Percentiles rank a stretch among this genome's conserved stretches.
Conservation (phyloP, 805 yeast species). For the Candida methanosorbosa region DNA sequence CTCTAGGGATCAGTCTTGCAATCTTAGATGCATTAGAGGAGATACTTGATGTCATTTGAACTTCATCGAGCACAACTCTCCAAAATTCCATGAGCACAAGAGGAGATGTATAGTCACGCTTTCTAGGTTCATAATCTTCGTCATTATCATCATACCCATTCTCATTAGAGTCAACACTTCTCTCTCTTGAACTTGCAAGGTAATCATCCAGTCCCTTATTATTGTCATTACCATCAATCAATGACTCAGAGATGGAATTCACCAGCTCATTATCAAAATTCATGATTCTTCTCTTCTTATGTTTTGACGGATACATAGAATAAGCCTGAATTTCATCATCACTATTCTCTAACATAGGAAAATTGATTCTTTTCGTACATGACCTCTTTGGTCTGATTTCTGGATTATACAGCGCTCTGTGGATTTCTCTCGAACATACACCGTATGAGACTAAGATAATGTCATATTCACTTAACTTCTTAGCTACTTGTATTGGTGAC, state of each 20-base stretch:
- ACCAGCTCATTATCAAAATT: too few relatives aligned
- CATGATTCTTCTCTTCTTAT: background rate
- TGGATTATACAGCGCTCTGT: constrained; percentile 68
- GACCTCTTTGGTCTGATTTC: constrained; percentile 37
- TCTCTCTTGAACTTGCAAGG: background rate
- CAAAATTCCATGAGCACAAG: constrained; percentile 76
- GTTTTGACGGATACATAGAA: background rate
- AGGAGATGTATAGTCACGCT: constrained; percentile 68
- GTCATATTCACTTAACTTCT: constrained; percentile 54
- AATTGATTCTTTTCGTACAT: constrained; percentile 22
- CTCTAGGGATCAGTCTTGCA: constrained; percentile 70
- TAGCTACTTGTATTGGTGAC: constrained; percentile 33
- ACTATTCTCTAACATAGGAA: constrained; percentile 3
- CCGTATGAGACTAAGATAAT: constrained; percentile 74
- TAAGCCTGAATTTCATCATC: too few relatives aligned
- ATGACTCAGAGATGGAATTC: too few relatives aligned
- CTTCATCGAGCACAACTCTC: constrained; percentile 89
- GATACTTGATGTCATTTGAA: constrained; percentile 79
- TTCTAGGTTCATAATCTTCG: constrained; percentile 12
- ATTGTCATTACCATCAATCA: constrained; percentile 1
- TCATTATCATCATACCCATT: constrained; percentile 7
- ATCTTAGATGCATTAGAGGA: constrained; percentile 72
- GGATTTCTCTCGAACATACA: constrained; percentile 65
- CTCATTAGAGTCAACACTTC: background rate
- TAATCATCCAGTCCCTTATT: constrained; percentile 4